Base-by-base conservation (phyloP, 2,329 filamentous ascomycete genomes). In the Sclerotinia subarctica region DNA sequence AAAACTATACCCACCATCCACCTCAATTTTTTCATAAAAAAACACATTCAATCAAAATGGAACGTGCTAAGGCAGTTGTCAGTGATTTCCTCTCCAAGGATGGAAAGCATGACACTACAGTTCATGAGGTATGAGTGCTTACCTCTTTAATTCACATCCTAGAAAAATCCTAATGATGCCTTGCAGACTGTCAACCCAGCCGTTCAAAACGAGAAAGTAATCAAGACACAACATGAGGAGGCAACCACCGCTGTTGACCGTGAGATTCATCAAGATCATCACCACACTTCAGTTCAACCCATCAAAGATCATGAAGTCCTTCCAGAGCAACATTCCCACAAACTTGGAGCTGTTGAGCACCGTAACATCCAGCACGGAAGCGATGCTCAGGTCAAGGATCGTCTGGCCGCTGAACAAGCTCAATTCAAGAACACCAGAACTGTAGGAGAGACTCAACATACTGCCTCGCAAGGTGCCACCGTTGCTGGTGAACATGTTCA, bases 201-300 rank as follows among this genome's bases (percentile, higher is more conserved):
- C 17, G 83, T 91, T 3, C 82, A 83, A 6, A 82, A 89, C 24
- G 88, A 91, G 78, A 81, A 82, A 1, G 77, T 91, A 56, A 84
- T 81, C 69, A 85, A 84, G 54, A 83, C 85, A n/a, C 78, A 83
- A 52, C 88, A 90, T 67, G 87, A 91, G 74, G 79, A 88, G n/a
- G 73, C 86, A 13, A 82, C 81, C 26, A 88, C 85, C 1, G 89
- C 87, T 8, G 78, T 91, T 35, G 87, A 92, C 75, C 85, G 85
- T 72, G 89, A 92, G 73, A 80, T 91, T 5, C 88, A 92, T 75
- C 89, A 91, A 76, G 86, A 91, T 69, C 89, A 92, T 73, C 87
- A 90, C 77, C 88, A 92, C 77, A 90, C 87, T 58, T 87, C 86
- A 0, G 80, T 91, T 1, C 89, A 92, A 78, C 89, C 89, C 0